Evolutionary conservation across 306 rosid genomes (phyloP), one percentile per base, ranked within the genome.

Genomic region (Acacia confusa): DNA sequence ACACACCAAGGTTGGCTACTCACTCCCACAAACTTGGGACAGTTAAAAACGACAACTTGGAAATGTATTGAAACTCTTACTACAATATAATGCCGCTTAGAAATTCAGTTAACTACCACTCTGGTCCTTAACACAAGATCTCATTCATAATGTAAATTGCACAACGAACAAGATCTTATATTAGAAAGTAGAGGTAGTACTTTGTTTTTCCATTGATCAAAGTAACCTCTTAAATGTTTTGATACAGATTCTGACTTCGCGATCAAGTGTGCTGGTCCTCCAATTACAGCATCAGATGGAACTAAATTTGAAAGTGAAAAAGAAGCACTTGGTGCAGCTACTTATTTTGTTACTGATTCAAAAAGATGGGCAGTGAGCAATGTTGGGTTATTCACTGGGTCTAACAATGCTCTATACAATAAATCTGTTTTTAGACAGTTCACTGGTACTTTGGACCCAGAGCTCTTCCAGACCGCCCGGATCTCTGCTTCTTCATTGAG

Each of bases 401-500:
- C 0, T 68, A 85, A 0, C 52, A 79, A 82, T 74, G 79, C 85
- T 79, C 5, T 0, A 10, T 92, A 22, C 81, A 79, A 22, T 22
- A 79, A 76, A 41, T 76, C 0, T 48, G 87, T 86, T 1, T 4
- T 74, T 69, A 79, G 83, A 65, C 93, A 86, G 76, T 84, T 90
- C 84, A 69, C 82, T 55, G 81, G 65, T 52, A 79, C 93, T 70
- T 9, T 87, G 67, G 78, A 89, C 60, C 0, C 94, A 0, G 95
- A 86, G 82, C 83, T 92, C 68, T 92, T 89, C 55, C 95, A 94
- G 84, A 88, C 94, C 41, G 87, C 88, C 16, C 84, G 98, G 19
- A 52, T 92, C 55, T 92, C 98, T 70, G 82, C 97, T 80, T 94
- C 97, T 41, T 94, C 98, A 22, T 68, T 94, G 50, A 87, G 98